phyloP scores from a whole-genome alignment of 1,284 basidiomycete genomes.

The Sanghuangporus sanghuang region DNA sequence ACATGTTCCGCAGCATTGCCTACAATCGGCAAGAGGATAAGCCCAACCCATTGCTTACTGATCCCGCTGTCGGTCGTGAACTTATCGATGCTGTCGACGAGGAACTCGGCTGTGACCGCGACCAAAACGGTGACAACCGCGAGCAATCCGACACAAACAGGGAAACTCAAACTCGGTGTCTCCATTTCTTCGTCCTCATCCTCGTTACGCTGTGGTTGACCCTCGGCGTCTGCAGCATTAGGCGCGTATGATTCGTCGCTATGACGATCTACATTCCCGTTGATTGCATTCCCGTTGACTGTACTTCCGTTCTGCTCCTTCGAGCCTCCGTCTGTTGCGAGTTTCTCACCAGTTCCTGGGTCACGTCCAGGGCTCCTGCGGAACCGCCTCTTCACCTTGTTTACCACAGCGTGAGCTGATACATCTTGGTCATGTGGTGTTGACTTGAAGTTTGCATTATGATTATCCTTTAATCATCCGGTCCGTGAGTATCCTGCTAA shows the following conservation, averaged over 20 bases:
- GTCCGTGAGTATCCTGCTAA: background rate
- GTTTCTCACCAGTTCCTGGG: background rate
- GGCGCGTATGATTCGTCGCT: background rate
- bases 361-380: background rate
- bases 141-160: conserved; percentile 52
- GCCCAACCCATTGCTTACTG: conserved; percentile 74
- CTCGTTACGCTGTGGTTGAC: background rate
- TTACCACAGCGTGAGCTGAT: conserved; percentile 15
- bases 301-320: background rate
- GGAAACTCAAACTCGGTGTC: conserved; percentile 56
- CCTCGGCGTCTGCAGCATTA: background rate
- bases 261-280: background rate
- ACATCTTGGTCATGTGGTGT: conserved; percentile 22
- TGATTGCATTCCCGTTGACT: background rate
- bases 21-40: conserved; percentile 84
- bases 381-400: background rate
- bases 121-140: conserved; percentile 62
- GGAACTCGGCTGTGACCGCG: conserved; percentile 74
- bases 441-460: conserved; percentile 33
- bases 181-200: conserved; percentile 23
- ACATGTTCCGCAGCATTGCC: conserved; percentile 77
- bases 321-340: too few relatives aligned
- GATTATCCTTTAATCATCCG: conserved; percentile 33
- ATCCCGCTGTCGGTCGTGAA: conserved; percentile 46
- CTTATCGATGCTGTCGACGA: conserved; percentile 76